These are phyloP conservation scores for Carex sylvatica DNA, from an alignment of 202 grass and related monocot genomes.

Conservation along the genomic window DNA sequence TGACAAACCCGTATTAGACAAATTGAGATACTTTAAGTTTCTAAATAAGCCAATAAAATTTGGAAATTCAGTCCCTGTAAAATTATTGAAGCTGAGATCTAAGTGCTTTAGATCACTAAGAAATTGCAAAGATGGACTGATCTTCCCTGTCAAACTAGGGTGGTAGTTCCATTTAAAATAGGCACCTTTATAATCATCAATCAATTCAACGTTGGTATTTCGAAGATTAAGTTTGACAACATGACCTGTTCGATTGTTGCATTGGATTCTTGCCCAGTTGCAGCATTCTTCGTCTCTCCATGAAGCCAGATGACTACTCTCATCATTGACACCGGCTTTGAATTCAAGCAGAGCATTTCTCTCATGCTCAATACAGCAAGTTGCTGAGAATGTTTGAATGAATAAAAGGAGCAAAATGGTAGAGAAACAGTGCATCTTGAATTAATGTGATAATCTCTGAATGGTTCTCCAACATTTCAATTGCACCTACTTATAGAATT, in stretches of 20 bases:
- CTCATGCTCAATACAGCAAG: background rate
- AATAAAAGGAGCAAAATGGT: background rate
- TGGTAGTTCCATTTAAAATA: too few species aligned
- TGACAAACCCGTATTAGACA: background rate
- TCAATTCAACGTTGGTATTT: background rate
- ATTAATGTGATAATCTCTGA: too few species aligned
- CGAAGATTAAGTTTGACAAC: background rate
- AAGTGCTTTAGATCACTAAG: background rate
- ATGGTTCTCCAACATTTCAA: too few species aligned
- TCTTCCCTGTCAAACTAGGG: background rate
- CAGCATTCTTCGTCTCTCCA: constrained; percentile 23
- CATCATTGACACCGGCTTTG: constrained; percentile 3
- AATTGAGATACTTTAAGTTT: constrained; percentile 24
- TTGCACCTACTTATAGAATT: too few species aligned
- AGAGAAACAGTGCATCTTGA: too few species aligned
- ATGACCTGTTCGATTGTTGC: constrained; percentile 9
- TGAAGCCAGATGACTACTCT: background rate
- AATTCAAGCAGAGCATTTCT: constrained; percentile 22
- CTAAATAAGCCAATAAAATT: background rate
- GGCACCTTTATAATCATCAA: too few species aligned
- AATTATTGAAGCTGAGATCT: constrained; percentile 27
- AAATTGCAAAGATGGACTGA: background rate
- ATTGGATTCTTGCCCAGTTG: constrained; percentile 7
- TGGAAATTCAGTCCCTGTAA: background rate
- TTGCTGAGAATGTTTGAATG: background rate